Percentiles rank a stretch among this genome's conserved stretches.
Evolutionary conservation across 1,139 yeast genomes (phyloP).

Genomic region (Yamadazyma dendronema): DNA sequence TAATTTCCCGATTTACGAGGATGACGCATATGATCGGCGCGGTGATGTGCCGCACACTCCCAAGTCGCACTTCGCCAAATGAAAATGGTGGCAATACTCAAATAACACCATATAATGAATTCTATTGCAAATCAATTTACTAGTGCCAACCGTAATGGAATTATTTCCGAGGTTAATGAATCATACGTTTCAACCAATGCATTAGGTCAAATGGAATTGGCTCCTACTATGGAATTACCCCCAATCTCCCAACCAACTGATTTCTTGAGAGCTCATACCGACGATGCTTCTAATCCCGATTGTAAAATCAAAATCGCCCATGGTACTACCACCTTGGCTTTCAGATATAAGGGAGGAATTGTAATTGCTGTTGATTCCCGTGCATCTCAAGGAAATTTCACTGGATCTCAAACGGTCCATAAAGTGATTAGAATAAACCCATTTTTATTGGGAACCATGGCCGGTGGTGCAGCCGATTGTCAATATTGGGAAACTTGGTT

Average conservation of each 20-base stretch:
- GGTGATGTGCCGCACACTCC: too few species aligned
- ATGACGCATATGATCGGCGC: too few species aligned
- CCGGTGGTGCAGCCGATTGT: slow-evolving; percentile 99
- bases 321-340: slow-evolving; percentile 97
- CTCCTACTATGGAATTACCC: slow-evolving; percentile 73
- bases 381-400: slow-evolving; percentile 98
- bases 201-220: slow-evolving; percentile 28
- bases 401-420: slow-evolving; percentile 96
- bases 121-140: slow-evolving; percentile 41
- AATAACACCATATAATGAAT: too few species aligned
- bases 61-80: too few species aligned
- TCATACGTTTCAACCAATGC: slow-evolving; percentile 13
- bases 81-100: too few species aligned
- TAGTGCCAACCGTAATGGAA: slow-evolving; percentile 28
- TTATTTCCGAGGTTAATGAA: slow-evolving; percentile 29
- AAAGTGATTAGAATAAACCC: slow-evolving; percentile 97
- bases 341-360: slow-evolving; percentile 94
- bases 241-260: slow-evolving; percentile 93
- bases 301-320: slow-evolving; percentile 96
- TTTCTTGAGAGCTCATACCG: slow-evolving; percentile 95
- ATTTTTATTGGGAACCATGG: slow-evolving; percentile 94
- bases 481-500: slow-evolving; percentile 99
- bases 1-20: too few species aligned
- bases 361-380: slow-evolving; percentile 96
- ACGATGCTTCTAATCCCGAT: slow-evolving; percentile 88